phyloP scores from a whole-genome alignment of 305 asterid species.

The Fraxinus ornus region DNA sequence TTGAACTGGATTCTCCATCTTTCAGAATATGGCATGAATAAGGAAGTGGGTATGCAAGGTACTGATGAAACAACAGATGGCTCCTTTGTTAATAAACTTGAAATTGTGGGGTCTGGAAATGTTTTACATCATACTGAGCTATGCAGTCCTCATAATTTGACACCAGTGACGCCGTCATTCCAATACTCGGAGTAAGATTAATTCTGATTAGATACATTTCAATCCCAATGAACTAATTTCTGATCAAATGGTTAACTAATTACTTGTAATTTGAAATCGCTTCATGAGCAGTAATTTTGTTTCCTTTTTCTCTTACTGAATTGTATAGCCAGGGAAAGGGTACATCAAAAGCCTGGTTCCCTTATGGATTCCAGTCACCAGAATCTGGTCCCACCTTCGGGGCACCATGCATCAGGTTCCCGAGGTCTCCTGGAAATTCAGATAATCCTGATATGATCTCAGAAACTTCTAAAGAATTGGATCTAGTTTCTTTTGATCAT shows the following conservation, averaged over 20 bases:
- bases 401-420: neutral
- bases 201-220: conserved; percentile 12
- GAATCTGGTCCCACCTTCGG: conserved; percentile 36
- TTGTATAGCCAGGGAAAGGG: conserved; percentile 46
- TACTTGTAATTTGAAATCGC: neutral
- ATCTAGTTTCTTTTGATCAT: conserved; percentile 42
- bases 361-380: conserved; percentile 50
- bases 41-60: conserved; percentile 37
- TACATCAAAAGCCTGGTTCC: conserved; percentile 46
- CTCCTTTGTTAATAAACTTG: conserved; percentile 31
- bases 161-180: conserved; percentile 62
- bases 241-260: neutral
- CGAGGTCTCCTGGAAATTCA: neutral
- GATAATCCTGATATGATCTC: conserved; percentile 33
- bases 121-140: conserved; percentile 32
- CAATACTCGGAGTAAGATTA: conserved; percentile 49
- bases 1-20: conserved; percentile 25
- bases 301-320: conserved; percentile 5
- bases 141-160: conserved; percentile 40
- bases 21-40: conserved; percentile 43
- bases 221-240: neutral
- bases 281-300: neutral
- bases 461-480: conserved; percentile 34
- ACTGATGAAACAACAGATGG: conserved; percentile 30
- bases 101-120: conserved; percentile 29